These are phyloP conservation scores for Pythium oligandrum DNA, from an alignment of 352 stramenopile species.

Conservation along the genomic window DNA sequence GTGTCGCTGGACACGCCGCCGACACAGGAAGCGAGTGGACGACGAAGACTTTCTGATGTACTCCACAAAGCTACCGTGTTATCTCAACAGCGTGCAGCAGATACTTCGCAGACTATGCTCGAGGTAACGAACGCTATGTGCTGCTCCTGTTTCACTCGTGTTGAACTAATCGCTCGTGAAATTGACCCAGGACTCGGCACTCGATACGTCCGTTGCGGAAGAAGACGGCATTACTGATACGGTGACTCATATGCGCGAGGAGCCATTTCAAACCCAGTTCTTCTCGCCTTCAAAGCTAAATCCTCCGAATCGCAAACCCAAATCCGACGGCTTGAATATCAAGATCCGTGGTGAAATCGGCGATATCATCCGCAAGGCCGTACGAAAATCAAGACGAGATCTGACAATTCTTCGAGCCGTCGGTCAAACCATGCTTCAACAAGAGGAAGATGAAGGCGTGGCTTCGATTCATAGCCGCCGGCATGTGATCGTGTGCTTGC, in stretches of 20 bases:
- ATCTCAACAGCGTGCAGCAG: slow-evolving; percentile 30
- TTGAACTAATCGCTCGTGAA: neutral
- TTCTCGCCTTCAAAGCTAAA: slow-evolving; percentile 48
- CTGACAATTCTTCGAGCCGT: slow-evolving; percentile 54
- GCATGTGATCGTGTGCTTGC: slow-evolving; percentile 30
- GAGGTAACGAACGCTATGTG: slow-evolving; percentile 5
- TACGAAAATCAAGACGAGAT: slow-evolving; percentile 47
- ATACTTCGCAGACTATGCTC: neutral
- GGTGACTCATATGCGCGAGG: slow-evolving; percentile 47
- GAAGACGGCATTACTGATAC: slow-evolving; percentile 56
- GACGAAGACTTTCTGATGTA: slow-evolving; percentile 42
- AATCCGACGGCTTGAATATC: slow-evolving; percentile 17
- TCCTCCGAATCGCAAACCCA: slow-evolving; percentile 10
- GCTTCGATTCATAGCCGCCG: slow-evolving; percentile 41
- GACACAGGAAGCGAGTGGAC: neutral
- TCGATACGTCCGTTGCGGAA: slow-evolving; percentile 2
- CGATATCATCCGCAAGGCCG: slow-evolving; percentile 45
- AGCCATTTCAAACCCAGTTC: slow-evolving; percentile 45
- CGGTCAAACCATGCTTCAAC: slow-evolving; percentile 39
- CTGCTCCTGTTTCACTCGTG: slow-evolving; percentile 6
- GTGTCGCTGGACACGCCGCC: slow-evolving; percentile 8
- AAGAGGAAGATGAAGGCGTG: slow-evolving; percentile 22
- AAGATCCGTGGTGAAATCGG: slow-evolving; percentile 61
- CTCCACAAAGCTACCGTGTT: slow-evolving; percentile 55
- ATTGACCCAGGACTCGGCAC: neutral